Conservation (phyloP, 2,329 filamentous ascomycete species). For the Parasarocladium wereldwijsianum region DNA sequence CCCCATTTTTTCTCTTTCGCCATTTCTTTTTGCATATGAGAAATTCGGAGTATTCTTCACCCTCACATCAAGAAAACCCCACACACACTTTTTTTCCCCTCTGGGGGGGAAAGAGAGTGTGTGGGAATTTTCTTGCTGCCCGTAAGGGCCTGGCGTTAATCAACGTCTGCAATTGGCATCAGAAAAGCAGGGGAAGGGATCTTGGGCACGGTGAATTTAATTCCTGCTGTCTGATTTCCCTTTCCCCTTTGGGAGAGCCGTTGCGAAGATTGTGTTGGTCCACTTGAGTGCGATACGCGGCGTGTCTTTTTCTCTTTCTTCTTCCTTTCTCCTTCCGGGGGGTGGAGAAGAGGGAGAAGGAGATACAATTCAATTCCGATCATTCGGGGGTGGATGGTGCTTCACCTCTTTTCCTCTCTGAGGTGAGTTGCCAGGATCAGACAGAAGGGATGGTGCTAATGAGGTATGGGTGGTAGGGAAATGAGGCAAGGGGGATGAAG, state of each 20-base stretch:
- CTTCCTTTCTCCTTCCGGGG: conserved; percentile 9
- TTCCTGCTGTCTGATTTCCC: no score
- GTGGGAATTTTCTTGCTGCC: no score
- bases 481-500: background rate
- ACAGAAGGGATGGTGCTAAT: conserved; percentile 3
- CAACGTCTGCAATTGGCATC: conserved; percentile 75
- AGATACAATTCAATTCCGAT: conserved; percentile 77
- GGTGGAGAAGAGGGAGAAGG: conserved; percentile 16
- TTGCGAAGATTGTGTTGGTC: conserved; percentile 76
- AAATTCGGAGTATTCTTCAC: conserved; percentile 97
- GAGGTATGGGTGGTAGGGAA: background rate
- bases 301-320: conserved; percentile 27
- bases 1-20: conserved; percentile 9
- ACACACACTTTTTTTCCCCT: conserved; percentile 22
- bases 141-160: conserved; percentile 75
- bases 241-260: conserved; percentile 36
- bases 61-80: conserved; percentile 15
- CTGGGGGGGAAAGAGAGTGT: no score
- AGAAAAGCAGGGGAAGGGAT: conserved; percentile 51
- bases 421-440: conserved; percentile 11
- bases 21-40: conserved; percentile 59
- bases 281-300: conserved; percentile 93
- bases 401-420: conserved; percentile 18
- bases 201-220: no score
- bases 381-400: conserved; percentile 71